Percentiles rank a stretch among this genome's conserved stretches.
phyloP scores from a whole-genome alignment of 345 rosid genomes.

The Noccaea caerulescens region DNA sequence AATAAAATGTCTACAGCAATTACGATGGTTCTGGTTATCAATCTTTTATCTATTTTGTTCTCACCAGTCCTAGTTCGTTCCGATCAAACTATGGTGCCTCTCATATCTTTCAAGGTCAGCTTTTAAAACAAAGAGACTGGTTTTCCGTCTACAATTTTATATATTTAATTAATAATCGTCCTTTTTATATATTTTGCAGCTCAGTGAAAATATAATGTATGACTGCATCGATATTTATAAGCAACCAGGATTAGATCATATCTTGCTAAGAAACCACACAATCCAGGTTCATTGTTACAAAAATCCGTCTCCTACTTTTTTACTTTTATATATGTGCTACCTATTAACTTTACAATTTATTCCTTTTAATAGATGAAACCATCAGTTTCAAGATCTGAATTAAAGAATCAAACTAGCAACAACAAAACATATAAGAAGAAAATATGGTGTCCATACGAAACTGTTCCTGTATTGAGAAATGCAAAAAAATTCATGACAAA shows the following conservation, averaged over 20 bases:
- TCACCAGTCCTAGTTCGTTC: too few species aligned
- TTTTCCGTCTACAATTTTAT: too few species aligned
- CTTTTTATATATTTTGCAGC: neutral
- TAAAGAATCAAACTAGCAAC: neutral
- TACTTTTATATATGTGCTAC: too few species aligned
- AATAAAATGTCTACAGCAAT: too few species aligned
- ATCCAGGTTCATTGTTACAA: neutral
- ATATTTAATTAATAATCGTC: too few species aligned
- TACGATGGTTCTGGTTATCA: too few species aligned
- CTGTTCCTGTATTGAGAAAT: constrained; percentile 12
- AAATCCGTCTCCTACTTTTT: too few species aligned
- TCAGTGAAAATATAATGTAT: neutral
- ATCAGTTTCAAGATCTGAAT: constrained; percentile 1
- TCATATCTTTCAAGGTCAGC: too few species aligned
- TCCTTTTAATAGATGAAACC: constrained; percentile 5
- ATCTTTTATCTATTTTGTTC: too few species aligned
- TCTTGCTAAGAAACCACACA: too few species aligned
- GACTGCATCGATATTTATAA: constrained; percentile 7
- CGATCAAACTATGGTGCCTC: too few species aligned
- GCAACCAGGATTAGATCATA: neutral
- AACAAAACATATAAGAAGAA: neutral
- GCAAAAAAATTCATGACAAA: neutral
- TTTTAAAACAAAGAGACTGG: too few species aligned
- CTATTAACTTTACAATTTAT: neutral
- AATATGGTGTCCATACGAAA: constrained; percentile 15